Conservation (phyloP, 257 asterid genomes). For the Dorcoceras hygrometricum region DNA sequence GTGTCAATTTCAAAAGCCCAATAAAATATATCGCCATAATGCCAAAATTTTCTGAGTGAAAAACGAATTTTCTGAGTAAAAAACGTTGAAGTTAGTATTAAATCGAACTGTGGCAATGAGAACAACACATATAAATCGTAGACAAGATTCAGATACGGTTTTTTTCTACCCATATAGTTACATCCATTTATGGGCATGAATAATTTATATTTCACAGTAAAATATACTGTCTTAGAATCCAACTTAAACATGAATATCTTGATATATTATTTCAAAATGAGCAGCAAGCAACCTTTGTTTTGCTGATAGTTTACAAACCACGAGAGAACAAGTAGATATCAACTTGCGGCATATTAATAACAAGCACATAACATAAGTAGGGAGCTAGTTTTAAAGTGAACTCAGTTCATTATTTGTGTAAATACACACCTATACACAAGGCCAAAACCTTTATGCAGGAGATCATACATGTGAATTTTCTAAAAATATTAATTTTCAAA, state of each 20-base stretch:
- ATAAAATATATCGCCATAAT: not conserved
- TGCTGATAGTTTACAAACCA: not conserved
- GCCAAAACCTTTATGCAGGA: too few relatives aligned
- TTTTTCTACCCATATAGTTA: constrained; percentile 1
- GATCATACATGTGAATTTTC: too few relatives aligned
- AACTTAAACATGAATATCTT: constrained; percentile 8
- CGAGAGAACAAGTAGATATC: too few relatives aligned
- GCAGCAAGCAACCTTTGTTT: not conserved
- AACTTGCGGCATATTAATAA: too few relatives aligned
- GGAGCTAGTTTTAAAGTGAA: too few relatives aligned
- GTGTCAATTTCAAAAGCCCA: not conserved
- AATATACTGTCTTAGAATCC: not conserved
- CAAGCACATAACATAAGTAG: too few relatives aligned
- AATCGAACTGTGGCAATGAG: not conserved
- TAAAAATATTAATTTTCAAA: too few relatives aligned
- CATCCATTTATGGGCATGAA: constrained; percentile 10
- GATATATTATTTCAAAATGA: not conserved
- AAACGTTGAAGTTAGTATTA: not conserved
- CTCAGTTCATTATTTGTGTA: too few relatives aligned
- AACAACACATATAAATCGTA: not conserved
- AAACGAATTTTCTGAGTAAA: not conserved
- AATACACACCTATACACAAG: too few relatives aligned
- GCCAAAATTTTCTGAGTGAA: too few relatives aligned
- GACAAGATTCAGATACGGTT: not conserved
- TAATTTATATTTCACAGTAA: constrained; percentile 14